Evolutionary conservation across 371 early-diverging fungal species (phyloP), one percentile per base, ranked within the genome.

Genomic region (Actinomortierella wolfii): DNA sequence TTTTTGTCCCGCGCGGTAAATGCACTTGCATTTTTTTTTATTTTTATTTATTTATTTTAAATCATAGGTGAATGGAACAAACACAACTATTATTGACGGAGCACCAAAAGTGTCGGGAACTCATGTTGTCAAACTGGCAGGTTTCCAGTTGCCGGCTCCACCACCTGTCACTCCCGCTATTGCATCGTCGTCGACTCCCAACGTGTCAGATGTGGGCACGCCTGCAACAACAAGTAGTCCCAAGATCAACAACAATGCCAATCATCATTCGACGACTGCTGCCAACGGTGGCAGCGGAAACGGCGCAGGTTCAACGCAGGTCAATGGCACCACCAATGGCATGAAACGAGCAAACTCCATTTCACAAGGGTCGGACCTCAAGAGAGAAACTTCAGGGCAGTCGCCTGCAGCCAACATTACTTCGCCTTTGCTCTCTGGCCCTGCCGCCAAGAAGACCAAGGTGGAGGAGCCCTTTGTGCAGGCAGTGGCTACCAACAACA

Each of bases 71-170:
- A 83, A 86, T 55, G 78, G 79, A 15, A 56, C 64, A 17, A 70
- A 65, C 15, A 76, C 77, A 4, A 79, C 79, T 13, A 51, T 84
- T 7, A 61, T 77, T 44, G 80, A 82, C 1, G 74, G 78, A 15
- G 43, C 56, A 11, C 78, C 83, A 34, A 79, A 82, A 14, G 59
- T 71, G 0, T 57, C 60, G 2, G 67, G 79, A 3, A 51, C 50
- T 7, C 84, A 86, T 59, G 53, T 77, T 42, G 82, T 86, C 29
- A 79, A 83, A 28, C 64, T 86, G 1, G 86, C 86, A 18, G 86
- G 86, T 20, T 79, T 86, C 53, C 83, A 81, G 39, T 65, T 86
- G 3, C 85, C 86, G n/a, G 61, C 60, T 14, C 29, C 51, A 18
- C 11, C 61, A 2, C 7, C 28, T 3, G 4, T 51, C 7, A n/a